Conservation (phyloP, 495 filamentous ascomycete genomes). For the Aspergillus homomorphus region DNA sequence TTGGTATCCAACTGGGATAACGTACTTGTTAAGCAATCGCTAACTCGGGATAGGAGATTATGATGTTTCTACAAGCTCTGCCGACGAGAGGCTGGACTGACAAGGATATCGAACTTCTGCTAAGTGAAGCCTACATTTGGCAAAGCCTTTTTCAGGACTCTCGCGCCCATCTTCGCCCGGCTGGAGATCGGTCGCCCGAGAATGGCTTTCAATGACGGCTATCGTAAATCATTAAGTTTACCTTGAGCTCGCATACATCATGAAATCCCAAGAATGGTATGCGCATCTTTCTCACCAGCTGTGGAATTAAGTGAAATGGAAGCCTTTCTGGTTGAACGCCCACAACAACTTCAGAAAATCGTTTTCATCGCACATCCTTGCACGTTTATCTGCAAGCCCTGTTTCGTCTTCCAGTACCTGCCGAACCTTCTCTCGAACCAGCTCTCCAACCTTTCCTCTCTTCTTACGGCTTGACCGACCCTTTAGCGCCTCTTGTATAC, state of each 20-base stretch:
- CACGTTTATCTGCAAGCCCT: slow-evolving; percentile 71
- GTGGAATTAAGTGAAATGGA: slow-evolving; percentile 75
- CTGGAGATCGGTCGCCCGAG: slow-evolving; percentile 39
- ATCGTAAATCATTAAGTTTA: slow-evolving; percentile 37
- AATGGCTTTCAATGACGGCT: slow-evolving; percentile 42
- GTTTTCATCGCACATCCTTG: slow-evolving; percentile 82
- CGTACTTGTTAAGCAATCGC: neutral
- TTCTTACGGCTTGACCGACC: slow-evolving; percentile 56
- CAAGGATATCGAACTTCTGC: slow-evolving; percentile 92
- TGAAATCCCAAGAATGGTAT: neutral
- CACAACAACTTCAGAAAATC: slow-evolving; percentile 77
- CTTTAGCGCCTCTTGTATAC: slow-evolving; percentile 38
- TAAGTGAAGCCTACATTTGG: slow-evolving; percentile 97
- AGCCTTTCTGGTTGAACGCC: slow-evolving; percentile 84
- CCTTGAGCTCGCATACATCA: slow-evolving; percentile 1
- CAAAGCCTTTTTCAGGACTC: slow-evolving; percentile 88
- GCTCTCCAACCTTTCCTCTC: slow-evolving; percentile 70
- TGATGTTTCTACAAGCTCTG: slow-evolving; percentile 98
- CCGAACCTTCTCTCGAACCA: slow-evolving; percentile 78
- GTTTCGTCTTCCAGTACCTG: slow-evolving; percentile 77
- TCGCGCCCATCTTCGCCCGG: slow-evolving; percentile 70
- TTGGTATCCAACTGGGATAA: slow-evolving; percentile 19
- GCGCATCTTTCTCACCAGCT: slow-evolving; percentile 8
- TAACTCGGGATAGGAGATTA: slow-evolving; percentile 66
- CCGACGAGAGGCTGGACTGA: slow-evolving; percentile 96